Evolutionary conservation across 176 grass and related monocot species (phyloP).

Genomic region (Phoenix dactylifera): DNA sequence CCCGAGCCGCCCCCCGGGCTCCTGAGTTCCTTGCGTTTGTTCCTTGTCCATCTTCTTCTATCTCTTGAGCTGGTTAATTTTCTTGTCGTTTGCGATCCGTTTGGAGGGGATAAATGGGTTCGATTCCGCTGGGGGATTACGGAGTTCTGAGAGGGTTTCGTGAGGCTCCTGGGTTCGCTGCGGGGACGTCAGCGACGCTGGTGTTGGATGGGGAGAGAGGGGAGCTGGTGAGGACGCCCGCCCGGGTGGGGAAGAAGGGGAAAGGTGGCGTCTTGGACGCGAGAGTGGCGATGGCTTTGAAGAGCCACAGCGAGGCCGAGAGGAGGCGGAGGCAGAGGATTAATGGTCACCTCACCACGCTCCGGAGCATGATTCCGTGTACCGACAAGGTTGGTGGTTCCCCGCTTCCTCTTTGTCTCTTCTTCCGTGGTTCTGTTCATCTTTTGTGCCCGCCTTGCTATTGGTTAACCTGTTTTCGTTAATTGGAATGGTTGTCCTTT

Average conservation of each 20-base stretch:
- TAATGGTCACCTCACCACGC: slow-evolving; percentile 70
- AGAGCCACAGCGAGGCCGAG: slow-evolving; percentile 94
- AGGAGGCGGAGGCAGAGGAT: slow-evolving; percentile 87
- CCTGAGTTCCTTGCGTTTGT: slow-evolving; percentile 27
- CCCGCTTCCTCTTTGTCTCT: neutral
- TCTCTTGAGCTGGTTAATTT: neutral
- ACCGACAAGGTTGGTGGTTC: slow-evolving; percentile 46
- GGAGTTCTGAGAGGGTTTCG: slow-evolving; percentile 11
- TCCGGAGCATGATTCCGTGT: slow-evolving; percentile 64
- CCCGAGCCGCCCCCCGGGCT: slow-evolving; percentile 73
- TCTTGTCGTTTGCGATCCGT: neutral
- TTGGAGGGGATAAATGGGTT: slow-evolving; percentile 4
- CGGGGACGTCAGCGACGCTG: slow-evolving; percentile 7
- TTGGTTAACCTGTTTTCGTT: neutral
- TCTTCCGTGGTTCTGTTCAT: neutral
- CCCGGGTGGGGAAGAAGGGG: slow-evolving; percentile 21
- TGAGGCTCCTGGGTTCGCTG: no score
- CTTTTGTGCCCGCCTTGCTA: neutral
- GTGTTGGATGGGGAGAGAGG: slow-evolving; percentile 11
- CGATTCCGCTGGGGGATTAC: slow-evolving; percentile 3
- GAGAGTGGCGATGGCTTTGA: slow-evolving; percentile 62
- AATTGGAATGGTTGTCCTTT: no score
- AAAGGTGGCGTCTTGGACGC: slow-evolving; percentile 16
- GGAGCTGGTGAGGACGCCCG: neutral
- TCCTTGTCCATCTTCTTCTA: slow-evolving; percentile 2